These are phyloP conservation scores for Hydnomerulius pinastri DNA, from an alignment of 768 basidiomycete genomes.

Conservation along the genomic window DNA sequence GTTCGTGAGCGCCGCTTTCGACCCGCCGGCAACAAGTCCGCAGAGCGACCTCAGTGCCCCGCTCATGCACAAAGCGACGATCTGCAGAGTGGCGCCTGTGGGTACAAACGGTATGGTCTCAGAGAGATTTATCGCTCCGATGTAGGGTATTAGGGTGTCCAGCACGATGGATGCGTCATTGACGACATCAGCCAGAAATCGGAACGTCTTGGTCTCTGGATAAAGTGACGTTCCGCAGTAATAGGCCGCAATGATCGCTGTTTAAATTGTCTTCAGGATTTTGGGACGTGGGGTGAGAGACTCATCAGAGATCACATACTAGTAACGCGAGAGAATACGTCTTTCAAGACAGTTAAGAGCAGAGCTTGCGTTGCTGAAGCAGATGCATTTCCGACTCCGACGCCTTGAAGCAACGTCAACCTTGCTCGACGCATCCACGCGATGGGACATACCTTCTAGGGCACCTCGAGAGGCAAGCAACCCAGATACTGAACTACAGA, in stretches of 20 bases:
- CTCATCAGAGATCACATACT: slow-evolving; percentile 41
- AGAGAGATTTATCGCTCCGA: slow-evolving; percentile 36
- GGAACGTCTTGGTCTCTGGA: slow-evolving; percentile 72
- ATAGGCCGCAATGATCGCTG: slow-evolving; percentile 67
- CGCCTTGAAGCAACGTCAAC: slow-evolving; percentile 39
- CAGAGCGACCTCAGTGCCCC: slow-evolving; percentile 61
- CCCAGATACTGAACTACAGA: slow-evolving; percentile 66
- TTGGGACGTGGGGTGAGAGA: background rate
- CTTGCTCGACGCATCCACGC: background rate
- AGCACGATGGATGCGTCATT: slow-evolving; percentile 63
- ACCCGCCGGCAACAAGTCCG: slow-evolving; percentile 64
- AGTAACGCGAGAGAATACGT: slow-evolving; percentile 61
- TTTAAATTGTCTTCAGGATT: background rate
- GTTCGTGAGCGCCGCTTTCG: slow-evolving; percentile 67
- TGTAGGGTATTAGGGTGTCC: slow-evolving; percentile 60
- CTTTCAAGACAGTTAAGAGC: slow-evolving; percentile 65
- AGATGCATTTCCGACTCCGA: slow-evolving; percentile 69
- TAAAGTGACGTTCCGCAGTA: slow-evolving; percentile 62
- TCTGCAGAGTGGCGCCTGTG: slow-evolving; percentile 38
- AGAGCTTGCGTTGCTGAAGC: slow-evolving; percentile 68
- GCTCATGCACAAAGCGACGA: slow-evolving; percentile 56
- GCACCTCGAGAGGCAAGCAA: slow-evolving; percentile 67
- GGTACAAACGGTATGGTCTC: slow-evolving; percentile 35
- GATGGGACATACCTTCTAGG: slow-evolving; percentile 51
- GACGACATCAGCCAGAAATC: slow-evolving; percentile 64